phyloP scores from a whole-genome alignment of 306 rosid genomes.

The Quercus agrifolia region DNA sequence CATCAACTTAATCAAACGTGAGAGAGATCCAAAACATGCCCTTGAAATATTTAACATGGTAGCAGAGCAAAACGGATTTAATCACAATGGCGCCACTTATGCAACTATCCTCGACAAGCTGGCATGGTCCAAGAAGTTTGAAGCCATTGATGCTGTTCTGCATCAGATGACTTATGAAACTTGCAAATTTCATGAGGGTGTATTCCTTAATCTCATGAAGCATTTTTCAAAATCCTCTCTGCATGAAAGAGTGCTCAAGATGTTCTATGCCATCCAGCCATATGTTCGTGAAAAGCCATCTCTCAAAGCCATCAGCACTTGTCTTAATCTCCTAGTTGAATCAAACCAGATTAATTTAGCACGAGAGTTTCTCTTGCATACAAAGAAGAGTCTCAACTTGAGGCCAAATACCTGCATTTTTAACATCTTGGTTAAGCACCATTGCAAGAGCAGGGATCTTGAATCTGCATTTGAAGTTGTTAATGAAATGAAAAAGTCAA shows the following conservation, averaged over 20 bases:
- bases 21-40: constrained; percentile 78
- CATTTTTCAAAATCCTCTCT: constrained; percentile 56
- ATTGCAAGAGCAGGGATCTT: constrained; percentile 72
- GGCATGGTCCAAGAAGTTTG: constrained; percentile 62
- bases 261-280: constrained; percentile 57
- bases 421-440: constrained; percentile 83
- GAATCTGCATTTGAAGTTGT: constrained; percentile 78
- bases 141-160: constrained; percentile 62
- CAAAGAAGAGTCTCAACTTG: constrained; percentile 43
- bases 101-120: constrained; percentile 68
- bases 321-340: constrained; percentile 77
- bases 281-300: constrained; percentile 75
- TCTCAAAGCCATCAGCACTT: constrained; percentile 68
- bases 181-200: constrained; percentile 78
- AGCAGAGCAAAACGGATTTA: constrained; percentile 71
- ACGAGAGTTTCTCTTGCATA: constrained; percentile 56
- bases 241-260: constrained; percentile 66
- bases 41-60: constrained; percentile 68
- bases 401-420: constrained; percentile 76
- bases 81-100: constrained; percentile 72
- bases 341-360: constrained; percentile 59
- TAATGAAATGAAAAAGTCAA: constrained; percentile 58
- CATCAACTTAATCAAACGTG: constrained; percentile 62
- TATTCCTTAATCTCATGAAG: constrained; percentile 78
- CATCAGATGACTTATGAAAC: constrained; percentile 75